A percentile compares a stretch with the other conserved stretches of the same genome.
phyloP scores from a whole-genome alignment of 371 early-diverging fungal species.

The Mortierella sp. region DNA sequence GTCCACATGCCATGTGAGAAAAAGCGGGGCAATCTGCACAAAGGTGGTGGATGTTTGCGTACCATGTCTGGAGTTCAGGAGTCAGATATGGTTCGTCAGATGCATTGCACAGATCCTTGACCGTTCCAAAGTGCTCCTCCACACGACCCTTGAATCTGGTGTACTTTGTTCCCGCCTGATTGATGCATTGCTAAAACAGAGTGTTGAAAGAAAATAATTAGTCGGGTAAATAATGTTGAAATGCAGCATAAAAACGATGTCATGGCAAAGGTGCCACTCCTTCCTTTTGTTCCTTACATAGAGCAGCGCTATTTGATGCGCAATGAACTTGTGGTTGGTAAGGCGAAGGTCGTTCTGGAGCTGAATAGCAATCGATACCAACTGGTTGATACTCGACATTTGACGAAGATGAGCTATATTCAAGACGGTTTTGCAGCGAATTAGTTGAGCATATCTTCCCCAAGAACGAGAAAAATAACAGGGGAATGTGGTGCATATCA shows the following conservation, averaged over 20 bases:
- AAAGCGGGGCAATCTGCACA: not conserved
- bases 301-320: constrained; percentile 69
- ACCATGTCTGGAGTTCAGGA: constrained; percentile 52
- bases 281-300: constrained; percentile 58
- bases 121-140: constrained; percentile 62
- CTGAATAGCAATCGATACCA: constrained; percentile 64
- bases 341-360: constrained; percentile 63
- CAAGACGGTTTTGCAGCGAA: not conserved
- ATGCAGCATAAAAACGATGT: not conserved
- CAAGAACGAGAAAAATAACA: not conserved
- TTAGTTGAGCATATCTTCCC: too few relatives aligned
- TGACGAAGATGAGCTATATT: constrained; percentile 58
- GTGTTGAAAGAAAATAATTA: not conserved
- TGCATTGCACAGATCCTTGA: constrained; percentile 51
- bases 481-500: not conserved
- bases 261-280: too few relatives aligned
- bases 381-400: constrained; percentile 62
- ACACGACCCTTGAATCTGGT: constrained; percentile 59
- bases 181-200: constrained; percentile 63
- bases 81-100: constrained; percentile 49
- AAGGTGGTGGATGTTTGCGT: not conserved
- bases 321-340: constrained; percentile 67
- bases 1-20: not conserved
- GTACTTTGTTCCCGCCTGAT: constrained; percentile 60
- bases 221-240: not conserved